phyloP scores from a whole-genome alignment of 176 grass and related monocot species.

The Tillandsia fasciculata region DNA sequence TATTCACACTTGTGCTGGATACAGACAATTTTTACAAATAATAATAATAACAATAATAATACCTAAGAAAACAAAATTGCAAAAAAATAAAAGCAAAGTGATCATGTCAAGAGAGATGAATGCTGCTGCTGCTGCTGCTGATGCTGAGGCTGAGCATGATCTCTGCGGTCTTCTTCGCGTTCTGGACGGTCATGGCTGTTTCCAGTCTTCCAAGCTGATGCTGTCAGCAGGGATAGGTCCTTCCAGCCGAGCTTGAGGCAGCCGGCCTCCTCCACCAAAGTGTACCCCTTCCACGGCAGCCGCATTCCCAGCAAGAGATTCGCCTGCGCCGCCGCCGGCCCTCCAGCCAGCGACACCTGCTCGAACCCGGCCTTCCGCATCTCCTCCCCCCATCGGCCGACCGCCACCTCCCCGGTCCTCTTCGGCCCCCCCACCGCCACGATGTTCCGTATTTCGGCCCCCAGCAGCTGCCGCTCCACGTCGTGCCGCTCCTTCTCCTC shows the following conservation, averaged over 20 bases:
- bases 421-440: constrained; percentile 72
- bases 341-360: constrained; percentile 61
- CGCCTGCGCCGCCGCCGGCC: constrained; percentile 54
- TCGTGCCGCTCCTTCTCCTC: constrained; percentile 44
- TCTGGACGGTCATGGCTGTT: neutral
- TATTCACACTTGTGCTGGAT: too few species aligned
- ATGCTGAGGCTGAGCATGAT: too few species aligned
- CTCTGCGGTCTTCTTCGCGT: neutral
- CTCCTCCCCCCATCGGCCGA: constrained; percentile 78
- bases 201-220: constrained; percentile 58
- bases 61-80: too few species aligned
- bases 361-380: constrained; percentile 49
- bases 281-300: constrained; percentile 86
- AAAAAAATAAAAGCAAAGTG: too few species aligned
- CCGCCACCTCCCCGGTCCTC: constrained; percentile 62
- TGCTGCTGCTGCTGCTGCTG: too few species aligned
- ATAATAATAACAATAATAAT: too few species aligned
- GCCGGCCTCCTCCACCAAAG: constrained; percentile 57
- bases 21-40: too few species aligned
- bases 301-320: constrained; percentile 68
- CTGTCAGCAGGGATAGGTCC: constrained; percentile 83
- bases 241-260: constrained; percentile 88
- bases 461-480: constrained; percentile 72
- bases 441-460: constrained; percentile 88
- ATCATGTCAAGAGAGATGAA: too few species aligned